A percentile compares a stretch with the other conserved stretches of the same genome.
Evolutionary conservation across 192 early-diverging fungal genomes (phyloP).

Genomic region (Helicostylum pulchrum): DNA sequence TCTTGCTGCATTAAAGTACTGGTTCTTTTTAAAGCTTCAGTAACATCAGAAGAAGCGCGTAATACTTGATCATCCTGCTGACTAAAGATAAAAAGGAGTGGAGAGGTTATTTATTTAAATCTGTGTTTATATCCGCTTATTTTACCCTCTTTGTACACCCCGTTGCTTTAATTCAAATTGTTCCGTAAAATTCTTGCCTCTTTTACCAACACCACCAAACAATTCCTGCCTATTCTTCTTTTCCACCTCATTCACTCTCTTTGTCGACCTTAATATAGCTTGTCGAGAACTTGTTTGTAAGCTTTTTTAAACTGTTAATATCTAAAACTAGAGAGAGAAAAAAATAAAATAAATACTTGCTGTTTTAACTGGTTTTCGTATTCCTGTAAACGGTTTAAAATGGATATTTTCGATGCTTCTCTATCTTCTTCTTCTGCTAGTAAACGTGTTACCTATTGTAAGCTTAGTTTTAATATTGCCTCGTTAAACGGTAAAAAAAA

Average conservation of each 20-base stretch:
- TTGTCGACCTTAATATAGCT: slow-evolving; percentile 51
- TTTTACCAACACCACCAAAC: slow-evolving; percentile 33
- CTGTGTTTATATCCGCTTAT: background rate
- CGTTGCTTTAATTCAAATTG: slow-evolving; percentile 41
- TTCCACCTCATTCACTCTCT: slow-evolving; percentile 44
- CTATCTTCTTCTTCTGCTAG: slow-evolving; percentile 56
- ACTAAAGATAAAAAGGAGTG: background rate
- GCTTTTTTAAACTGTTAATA: slow-evolving; percentile 22
- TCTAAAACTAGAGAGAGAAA: background rate
- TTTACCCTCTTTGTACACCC: slow-evolving; percentile 25
- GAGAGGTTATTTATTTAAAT: background rate
- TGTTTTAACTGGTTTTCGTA: slow-evolving; percentile 51
- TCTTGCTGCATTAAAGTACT: slow-evolving; percentile 63
- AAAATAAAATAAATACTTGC: slow-evolving; percentile 33
- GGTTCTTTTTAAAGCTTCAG: slow-evolving; percentile 54
- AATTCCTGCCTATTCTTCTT: slow-evolving; percentile 41
- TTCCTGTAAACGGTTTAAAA: slow-evolving; percentile 41
- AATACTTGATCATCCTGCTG: slow-evolving; percentile 40
- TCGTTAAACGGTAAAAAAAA: too few species aligned
- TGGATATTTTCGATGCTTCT: slow-evolving; percentile 34
- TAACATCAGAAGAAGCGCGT: slow-evolving; percentile 54
- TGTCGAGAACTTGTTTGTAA: slow-evolving; percentile 46
- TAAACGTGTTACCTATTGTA: background rate
- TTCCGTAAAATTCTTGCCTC: slow-evolving; percentile 35
- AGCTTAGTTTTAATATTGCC: background rate